A percentile compares a stretch with the other conserved stretches of the same genome.
Evolutionary conservation across 192 early-diverging fungal species (phyloP).

Genomic region (Rhizophagus clarus): DNA sequence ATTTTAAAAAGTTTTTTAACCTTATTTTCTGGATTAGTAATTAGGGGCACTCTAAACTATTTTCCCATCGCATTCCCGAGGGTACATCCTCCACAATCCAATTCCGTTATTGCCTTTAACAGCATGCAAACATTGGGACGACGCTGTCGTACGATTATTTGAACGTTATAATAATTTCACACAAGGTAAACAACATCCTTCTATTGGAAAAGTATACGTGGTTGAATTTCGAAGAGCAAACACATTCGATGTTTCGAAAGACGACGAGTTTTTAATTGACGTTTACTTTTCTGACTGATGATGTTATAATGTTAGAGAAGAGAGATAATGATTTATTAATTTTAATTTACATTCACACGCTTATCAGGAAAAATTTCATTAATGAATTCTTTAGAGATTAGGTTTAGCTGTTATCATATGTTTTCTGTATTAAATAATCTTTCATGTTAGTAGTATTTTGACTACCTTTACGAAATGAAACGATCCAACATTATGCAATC

Average conservation of each 20-base stretch:
- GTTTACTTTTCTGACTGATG: too few relatives aligned
- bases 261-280: neutral
- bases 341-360: too few relatives aligned
- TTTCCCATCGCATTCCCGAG: neutral
- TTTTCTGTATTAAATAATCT: too few relatives aligned
- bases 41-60: neutral
- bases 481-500: too few relatives aligned
- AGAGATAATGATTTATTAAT: too few relatives aligned
- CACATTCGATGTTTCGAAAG: constrained; percentile 13
- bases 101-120: constrained; percentile 1
- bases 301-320: too few relatives aligned
- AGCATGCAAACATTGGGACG: neutral
- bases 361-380: too few relatives aligned
- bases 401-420: too few relatives aligned
- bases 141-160: neutral
- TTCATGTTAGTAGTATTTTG: too few relatives aligned
- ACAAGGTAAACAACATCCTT: neutral
- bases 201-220: constrained; percentile 5
- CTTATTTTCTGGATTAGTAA: constrained; percentile 13
- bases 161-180: neutral
- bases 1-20: neutral
- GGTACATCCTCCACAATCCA: neutral
- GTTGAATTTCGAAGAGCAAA: neutral
- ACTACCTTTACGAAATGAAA: too few relatives aligned
- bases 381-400: too few relatives aligned